phyloP scores from a whole-genome alignment of 164 flowering plant species.

The Vitis rupestris region DNA sequence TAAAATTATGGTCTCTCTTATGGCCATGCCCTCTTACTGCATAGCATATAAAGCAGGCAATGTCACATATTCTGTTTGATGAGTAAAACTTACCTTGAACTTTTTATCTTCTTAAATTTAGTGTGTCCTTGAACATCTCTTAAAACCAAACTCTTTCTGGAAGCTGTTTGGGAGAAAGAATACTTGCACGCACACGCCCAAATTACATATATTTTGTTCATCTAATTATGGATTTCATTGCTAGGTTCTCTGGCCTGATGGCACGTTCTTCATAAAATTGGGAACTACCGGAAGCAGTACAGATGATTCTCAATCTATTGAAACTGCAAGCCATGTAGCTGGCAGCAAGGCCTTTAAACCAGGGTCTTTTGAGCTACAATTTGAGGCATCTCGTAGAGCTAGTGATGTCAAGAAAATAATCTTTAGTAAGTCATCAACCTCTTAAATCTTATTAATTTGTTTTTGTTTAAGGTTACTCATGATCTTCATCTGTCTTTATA shows the following conservation, averaged over 20 bases:
- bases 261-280: constrained; percentile 64
- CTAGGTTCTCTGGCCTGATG: constrained; percentile 93
- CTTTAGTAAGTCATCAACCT: constrained; percentile 50
- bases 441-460: not conserved
- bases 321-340: constrained; percentile 21
- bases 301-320: constrained; percentile 22
- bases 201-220: not conserved
- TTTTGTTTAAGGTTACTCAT: not conserved
- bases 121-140: not conserved
- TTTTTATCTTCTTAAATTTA: not conserved
- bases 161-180: not conserved
- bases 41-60: not conserved
- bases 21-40: not conserved
- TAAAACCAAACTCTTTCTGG: not conserved
- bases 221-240: constrained; percentile 9
- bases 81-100: not conserved
- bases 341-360: constrained; percentile 36
- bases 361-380: constrained; percentile 78
- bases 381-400: constrained; percentile 94
- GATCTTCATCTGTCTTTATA: not conserved
- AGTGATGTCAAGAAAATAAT: constrained; percentile 84
- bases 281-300: constrained; percentile 18
- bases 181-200: too few relatives aligned
- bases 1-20: not conserved
- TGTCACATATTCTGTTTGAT: constrained; percentile 1